These are phyloP conservation scores for Pisolithus orientalis DNA, from an alignment of 768 basidiomycete genomes.

Conservation along the genomic window DNA sequence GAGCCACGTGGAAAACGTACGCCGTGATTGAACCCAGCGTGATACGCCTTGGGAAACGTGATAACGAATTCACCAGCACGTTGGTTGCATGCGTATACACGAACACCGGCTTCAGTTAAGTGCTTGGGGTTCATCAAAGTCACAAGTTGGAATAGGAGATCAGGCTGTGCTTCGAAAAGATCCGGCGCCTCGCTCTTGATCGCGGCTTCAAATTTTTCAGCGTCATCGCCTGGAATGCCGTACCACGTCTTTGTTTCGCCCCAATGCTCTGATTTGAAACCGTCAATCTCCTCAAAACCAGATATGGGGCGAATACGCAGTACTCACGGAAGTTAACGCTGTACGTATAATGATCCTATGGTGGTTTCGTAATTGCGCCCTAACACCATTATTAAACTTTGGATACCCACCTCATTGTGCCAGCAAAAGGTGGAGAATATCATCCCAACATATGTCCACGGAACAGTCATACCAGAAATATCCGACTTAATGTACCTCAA, in stretches of 20 bases:
- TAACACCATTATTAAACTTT: constrained; percentile 10
- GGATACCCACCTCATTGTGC: constrained; percentile 83
- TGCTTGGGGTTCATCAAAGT: constrained; percentile 95
- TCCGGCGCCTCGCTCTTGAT: constrained; percentile 95
- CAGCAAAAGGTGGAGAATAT: constrained; percentile 98
- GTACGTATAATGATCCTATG: constrained; percentile 94
- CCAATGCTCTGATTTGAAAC: constrained; percentile 75
- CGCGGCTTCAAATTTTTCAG: constrained; percentile 93
- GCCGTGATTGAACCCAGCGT: constrained; percentile 97
- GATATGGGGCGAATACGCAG: constrained; percentile 12
- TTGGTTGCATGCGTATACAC: constrained; percentile 92
- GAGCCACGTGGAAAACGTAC: constrained; percentile 45
- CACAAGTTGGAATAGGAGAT: constrained; percentile 94
- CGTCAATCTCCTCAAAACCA: constrained; percentile 20
- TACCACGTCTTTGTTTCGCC: constrained; percentile 99
- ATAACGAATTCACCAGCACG: constrained; percentile 96
- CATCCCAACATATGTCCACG: constrained; percentile 99
- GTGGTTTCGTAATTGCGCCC: constrained; percentile 17
- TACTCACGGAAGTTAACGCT: constrained; percentile 86
- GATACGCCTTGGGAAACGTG: constrained; percentile 96
- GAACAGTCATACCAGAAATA: constrained; percentile 99
- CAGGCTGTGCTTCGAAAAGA: constrained; percentile 95
- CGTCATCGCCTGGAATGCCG: constrained; percentile 92
- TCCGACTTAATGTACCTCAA: constrained; percentile 97
- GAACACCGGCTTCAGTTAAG: constrained; percentile 81